Evolutionary conservation across 1,284 basidiomycete genomes (phyloP).

Genomic region (Ceratobasidium sp.): DNA sequence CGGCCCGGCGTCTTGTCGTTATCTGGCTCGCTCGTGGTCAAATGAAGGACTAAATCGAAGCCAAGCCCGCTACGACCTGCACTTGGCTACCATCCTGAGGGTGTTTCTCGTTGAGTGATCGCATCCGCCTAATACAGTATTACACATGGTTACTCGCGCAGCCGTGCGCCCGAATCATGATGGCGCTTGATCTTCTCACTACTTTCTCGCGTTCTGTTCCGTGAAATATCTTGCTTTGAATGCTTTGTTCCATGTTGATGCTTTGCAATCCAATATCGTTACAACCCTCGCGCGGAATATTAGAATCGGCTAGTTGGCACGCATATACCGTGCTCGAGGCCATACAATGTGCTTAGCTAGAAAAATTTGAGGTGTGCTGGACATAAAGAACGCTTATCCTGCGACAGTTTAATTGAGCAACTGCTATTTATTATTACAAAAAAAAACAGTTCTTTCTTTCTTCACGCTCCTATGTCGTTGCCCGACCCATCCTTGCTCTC

Average conservation of each 20-base stretch:
- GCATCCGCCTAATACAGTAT: background rate
- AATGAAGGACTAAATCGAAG: background rate
- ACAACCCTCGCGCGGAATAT: background rate
- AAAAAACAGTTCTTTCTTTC: background rate
- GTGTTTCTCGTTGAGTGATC: background rate
- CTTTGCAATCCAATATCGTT: background rate
- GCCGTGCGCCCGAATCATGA: background rate
- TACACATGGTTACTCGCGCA: slow-evolving; percentile 9
- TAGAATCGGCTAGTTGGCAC: background rate
- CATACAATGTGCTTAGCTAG: too few relatives aligned
- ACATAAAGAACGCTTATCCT: background rate
- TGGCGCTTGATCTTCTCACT: slow-evolving; percentile 8
- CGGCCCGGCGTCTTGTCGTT: slow-evolving; percentile 13
- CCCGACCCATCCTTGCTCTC: slow-evolving; percentile 24
- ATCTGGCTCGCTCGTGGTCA: slow-evolving; percentile 7
- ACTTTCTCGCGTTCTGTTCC: slow-evolving; percentile 1
- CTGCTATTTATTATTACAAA: background rate
- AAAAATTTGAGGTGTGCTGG: background rate
- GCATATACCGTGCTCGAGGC: background rate
- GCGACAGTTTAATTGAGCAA: background rate
- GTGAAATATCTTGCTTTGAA: background rate
- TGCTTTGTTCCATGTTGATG: background rate
- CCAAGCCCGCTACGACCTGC: background rate
- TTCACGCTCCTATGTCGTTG: slow-evolving; percentile 35
- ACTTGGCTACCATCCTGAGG: slow-evolving; percentile 6